phyloP scores from a whole-genome alignment of 2,329 filamentous ascomycete species.

The Aspergillus tamarii region DNA sequence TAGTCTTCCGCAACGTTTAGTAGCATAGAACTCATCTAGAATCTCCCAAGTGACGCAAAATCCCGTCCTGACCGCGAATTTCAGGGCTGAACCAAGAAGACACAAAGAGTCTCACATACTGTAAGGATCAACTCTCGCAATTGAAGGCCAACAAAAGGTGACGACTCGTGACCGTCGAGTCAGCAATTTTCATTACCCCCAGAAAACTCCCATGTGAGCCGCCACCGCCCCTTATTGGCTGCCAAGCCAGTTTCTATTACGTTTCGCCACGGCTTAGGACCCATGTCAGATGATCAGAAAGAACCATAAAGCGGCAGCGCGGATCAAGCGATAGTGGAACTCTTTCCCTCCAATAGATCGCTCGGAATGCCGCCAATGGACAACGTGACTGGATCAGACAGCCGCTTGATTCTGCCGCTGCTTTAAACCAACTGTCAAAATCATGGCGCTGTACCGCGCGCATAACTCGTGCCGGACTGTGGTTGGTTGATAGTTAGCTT shows the following conservation, averaged over 20 bases:
- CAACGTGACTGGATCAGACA: neutral
- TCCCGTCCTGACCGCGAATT: conserved; percentile 2
- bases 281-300: conserved; percentile 37
- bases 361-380: neutral
- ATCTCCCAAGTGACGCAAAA: neutral
- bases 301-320: conserved; percentile 1
- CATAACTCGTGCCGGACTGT: neutral
- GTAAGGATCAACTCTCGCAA: conserved; percentile 11
- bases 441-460: conserved; percentile 10
- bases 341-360: conserved; percentile 7
- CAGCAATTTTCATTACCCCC: conserved; percentile 31
- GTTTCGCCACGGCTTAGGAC: conserved; percentile 28
- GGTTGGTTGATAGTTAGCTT: neutral
- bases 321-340: conserved; percentile 2
- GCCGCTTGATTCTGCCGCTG: conserved; percentile 3
- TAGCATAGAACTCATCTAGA: neutral
- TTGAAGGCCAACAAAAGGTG: neutral
- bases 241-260: conserved; percentile 40
- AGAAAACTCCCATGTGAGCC: conserved; percentile 27
- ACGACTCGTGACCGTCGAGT: conserved; percentile 22
- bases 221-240: conserved; percentile 32
- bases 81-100: conserved; percentile 1
- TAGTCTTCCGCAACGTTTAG: neutral
- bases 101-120: neutral
- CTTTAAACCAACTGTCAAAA: conserved; percentile 5